Conservation (phyloP, 2,329 filamentous ascomycete genomes). For the Aplosporella prunicola region DNA sequence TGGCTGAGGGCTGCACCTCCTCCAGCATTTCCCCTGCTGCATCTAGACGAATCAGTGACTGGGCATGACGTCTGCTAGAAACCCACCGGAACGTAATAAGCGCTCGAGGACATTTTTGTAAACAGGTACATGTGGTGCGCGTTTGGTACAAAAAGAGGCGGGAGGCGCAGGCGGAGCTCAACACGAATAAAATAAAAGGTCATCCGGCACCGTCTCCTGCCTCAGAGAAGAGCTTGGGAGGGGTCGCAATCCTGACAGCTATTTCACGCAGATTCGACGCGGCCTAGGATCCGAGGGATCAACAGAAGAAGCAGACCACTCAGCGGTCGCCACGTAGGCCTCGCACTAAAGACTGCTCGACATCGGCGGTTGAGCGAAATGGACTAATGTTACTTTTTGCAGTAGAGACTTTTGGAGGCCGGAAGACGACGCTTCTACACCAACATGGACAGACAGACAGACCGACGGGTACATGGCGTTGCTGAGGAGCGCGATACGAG, state of each 20-base stretch:
- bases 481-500: no score
- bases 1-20: constrained; percentile 7
- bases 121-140: constrained; percentile 1
- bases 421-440: no score
- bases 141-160: constrained; percentile 5
- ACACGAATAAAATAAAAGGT: constrained; percentile 1
- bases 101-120: constrained; percentile 7
- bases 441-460: no score
- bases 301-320: constrained; percentile 29
- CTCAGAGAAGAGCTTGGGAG: constrained; percentile 9
- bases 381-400: constrained; percentile 8
- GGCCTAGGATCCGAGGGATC: constrained; percentile 21
- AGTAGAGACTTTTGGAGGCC: constrained; percentile 9
- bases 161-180: constrained; percentile 1
- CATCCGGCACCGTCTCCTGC: background rate
- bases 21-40: constrained; percentile 9
- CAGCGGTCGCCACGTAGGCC: constrained; percentile 34
- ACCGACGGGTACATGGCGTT: no score
- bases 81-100: constrained; percentile 1
- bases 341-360: constrained; percentile 11
- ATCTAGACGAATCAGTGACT: constrained; percentile 3
- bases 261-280: constrained; percentile 15
- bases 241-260: constrained; percentile 15
- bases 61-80: background rate
- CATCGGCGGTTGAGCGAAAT: constrained; percentile 9